Evolutionary conservation across 2,329 filamentous ascomycete genomes (phyloP).

Genomic region (Xylariomycetidae sp.): DNA sequence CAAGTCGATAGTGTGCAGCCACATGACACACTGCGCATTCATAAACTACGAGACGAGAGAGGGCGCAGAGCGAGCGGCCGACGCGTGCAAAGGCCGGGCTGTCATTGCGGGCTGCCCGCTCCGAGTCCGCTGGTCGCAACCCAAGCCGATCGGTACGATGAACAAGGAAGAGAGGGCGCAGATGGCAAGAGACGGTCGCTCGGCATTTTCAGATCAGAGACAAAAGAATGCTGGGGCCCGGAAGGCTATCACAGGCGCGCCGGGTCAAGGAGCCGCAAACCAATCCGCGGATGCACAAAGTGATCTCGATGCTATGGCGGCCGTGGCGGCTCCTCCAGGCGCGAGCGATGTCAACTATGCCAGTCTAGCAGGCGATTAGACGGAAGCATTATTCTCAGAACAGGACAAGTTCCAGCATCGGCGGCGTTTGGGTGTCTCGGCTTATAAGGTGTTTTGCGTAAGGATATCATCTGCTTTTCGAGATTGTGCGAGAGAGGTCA

Average conservation of each 20-base stretch:
- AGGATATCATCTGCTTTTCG: slow-evolving; percentile 11
- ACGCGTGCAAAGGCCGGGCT: slow-evolving; percentile 77
- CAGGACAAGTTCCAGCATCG: slow-evolving; percentile 13
- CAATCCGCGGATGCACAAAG: slow-evolving; percentile 17
- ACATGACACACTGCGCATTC: slow-evolving; percentile 95
- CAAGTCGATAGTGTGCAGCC: slow-evolving; percentile 88
- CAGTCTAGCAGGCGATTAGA: slow-evolving; percentile 74
- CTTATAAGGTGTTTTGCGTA: slow-evolving; percentile 16
- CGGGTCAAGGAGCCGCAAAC: slow-evolving; percentile 23
- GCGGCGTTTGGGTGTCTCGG: slow-evolving; percentile 26
- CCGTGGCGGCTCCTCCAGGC: slow-evolving; percentile 73
- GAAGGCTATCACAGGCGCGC: slow-evolving; percentile 26
- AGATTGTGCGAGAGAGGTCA: slow-evolving; percentile 3
- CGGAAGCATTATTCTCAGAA: slow-evolving; percentile 9
- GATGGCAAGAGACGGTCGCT: slow-evolving; percentile 73
- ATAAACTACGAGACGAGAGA: slow-evolving; percentile 86
- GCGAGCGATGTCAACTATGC: slow-evolving; percentile 74
- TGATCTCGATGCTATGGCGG: slow-evolving; percentile 29
- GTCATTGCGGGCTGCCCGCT: slow-evolving; percentile 88
- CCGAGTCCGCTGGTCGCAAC: slow-evolving; percentile 85
- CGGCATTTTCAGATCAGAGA: slow-evolving; percentile 39
- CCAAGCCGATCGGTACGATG: slow-evolving; percentile 86
- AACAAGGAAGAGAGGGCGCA: slow-evolving; percentile 76
- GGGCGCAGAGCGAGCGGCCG: slow-evolving; percentile 78
- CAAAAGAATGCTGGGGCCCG: slow-evolving; percentile 32